Conservation (phyloP, 1,139 yeast genomes). For the Hansenula sp. region DNA sequence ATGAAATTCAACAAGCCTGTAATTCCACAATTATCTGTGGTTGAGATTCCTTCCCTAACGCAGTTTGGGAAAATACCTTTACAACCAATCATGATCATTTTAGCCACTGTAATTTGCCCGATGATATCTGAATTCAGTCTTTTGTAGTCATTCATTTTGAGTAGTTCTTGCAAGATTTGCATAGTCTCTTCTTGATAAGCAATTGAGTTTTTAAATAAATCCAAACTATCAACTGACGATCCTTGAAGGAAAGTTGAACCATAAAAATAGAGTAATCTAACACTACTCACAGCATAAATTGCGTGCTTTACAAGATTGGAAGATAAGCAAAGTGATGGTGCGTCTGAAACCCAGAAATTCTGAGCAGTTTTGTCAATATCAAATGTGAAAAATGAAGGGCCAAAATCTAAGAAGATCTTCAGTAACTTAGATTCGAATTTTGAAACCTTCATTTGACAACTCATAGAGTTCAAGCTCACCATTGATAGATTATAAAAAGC, state of each 20-base stretch:
- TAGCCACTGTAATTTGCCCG: background rate
- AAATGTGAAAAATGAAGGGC: slow-evolving; percentile 16
- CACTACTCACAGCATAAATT: slow-evolving; percentile 15
- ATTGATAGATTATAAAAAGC: background rate
- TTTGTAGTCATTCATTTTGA: background rate
- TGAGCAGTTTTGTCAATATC: slow-evolving; percentile 8
- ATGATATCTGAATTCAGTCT: background rate
- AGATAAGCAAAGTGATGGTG: slow-evolving; percentile 13
- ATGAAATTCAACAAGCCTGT: background rate
- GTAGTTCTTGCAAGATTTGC: background rate
- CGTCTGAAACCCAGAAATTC: slow-evolving; percentile 15
- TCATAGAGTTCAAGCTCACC: slow-evolving; percentile 1
- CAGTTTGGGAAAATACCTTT: background rate
- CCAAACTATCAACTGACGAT: slow-evolving; percentile 12
- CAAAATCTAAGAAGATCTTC: slow-evolving; percentile 10
- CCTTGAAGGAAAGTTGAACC: slow-evolving; percentile 2
- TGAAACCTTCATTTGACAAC: slow-evolving; percentile 1
- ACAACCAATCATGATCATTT: background rate
- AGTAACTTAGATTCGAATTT: slow-evolving; percentile 2
- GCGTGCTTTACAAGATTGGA: slow-evolving; percentile 14
- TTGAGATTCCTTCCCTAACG: background rate
- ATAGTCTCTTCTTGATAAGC: background rate
- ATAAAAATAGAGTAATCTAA: slow-evolving; percentile 8
- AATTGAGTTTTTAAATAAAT: background rate
- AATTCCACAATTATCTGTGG: background rate